These are phyloP conservation scores for Phytopythium montanum DNA, from an alignment of 352 stramenopile species.

Conservation along the genomic window DNA sequence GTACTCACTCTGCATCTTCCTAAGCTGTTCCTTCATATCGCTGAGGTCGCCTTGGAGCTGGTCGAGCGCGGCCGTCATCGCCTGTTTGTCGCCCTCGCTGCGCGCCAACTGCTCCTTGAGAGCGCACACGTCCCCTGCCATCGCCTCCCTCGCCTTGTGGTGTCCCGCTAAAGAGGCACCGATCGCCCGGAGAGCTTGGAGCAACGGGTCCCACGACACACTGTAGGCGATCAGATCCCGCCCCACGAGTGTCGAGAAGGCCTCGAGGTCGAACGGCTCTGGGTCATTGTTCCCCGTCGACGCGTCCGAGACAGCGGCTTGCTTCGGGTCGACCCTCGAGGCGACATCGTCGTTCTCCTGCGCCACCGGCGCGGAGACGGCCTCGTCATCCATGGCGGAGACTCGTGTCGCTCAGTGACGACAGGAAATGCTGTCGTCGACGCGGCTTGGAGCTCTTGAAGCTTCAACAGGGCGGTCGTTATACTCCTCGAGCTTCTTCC, in stretches of 20 bases:
- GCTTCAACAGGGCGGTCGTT: slow-evolving; percentile 2
- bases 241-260: slow-evolving; percentile 58
- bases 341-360: slow-evolving; percentile 8
- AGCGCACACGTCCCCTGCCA: slow-evolving; percentile 41
- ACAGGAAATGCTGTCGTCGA: not conserved
- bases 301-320: slow-evolving; percentile 9
- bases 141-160: slow-evolving; percentile 46
- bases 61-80: slow-evolving; percentile 37
- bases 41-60: slow-evolving; percentile 48
- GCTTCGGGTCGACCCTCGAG: not conserved
- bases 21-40: slow-evolving; percentile 41
- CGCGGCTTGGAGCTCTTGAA: not conserved
- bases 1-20: slow-evolving; percentile 21
- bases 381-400: slow-evolving; percentile 1
- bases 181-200: slow-evolving; percentile 59
- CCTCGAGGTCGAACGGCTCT: slow-evolving; percentile 32
- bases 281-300: slow-evolving; percentile 13
- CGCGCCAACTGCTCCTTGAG: slow-evolving; percentile 38
- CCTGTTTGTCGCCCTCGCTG: slow-evolving; percentile 54
- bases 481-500: not conserved
- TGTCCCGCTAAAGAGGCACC: slow-evolving; percentile 50
- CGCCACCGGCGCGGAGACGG: not conserved
- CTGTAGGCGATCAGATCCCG: slow-evolving; percentile 69
- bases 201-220: slow-evolving; percentile 67
- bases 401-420: not conserved